Base-by-base conservation (phyloP, 2,329 filamentous ascomycete genomes). In the Piedraia hortae region DNA sequence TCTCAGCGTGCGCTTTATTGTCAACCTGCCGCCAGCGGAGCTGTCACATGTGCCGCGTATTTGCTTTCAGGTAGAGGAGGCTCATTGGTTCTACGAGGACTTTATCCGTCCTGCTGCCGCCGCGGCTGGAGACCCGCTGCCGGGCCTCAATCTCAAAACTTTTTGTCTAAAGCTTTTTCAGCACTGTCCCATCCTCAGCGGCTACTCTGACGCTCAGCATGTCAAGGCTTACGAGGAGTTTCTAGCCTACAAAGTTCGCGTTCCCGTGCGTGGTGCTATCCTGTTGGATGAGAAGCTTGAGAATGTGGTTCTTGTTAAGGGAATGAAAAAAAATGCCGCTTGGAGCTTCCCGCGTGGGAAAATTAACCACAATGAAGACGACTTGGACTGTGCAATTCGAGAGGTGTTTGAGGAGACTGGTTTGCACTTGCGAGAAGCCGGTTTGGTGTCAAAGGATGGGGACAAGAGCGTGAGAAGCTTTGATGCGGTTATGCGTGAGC, bases 21-120 rank as follows among this genome's bases (percentile, higher is more conserved):
- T 93, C 47, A 93, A 97, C 50, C 62, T 93, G 29, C 85, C 88
- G 20, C 60, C 73, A 32, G 77, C 85, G 47, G 85, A 97, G 47
- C 62, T 93, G 20, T 66, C 68, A 33, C 78, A 74, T 2, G 73
- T 90, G 26, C 75, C 78, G 42, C 71, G 85, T 41, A 85, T 97
- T 48, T 93, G 82, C 50, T 97, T 97, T 46, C 80, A 93, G 50
- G 73, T 97, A 35, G 85, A 97, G 48, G 88, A 97, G 50, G 85
- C 85, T 37, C 88, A 97, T 65, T 97, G 85, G 85, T 97, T 89
- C 50, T 97, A 97, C 62, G 85, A 97, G 55, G 85, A 97, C 48
- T 97, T 97, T 43, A 77, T 97, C 44, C 74, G 85, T 21, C 80
- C 82, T 6, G 28, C 32, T 12, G 31, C 27, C 5, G 32, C 32